A percentile compares a stretch with the other conserved stretches of the same genome.
Evolutionary conservation across 495 filamentous ascomycete species (phyloP).

Genomic region (Talaromyces nanjingensis): DNA sequence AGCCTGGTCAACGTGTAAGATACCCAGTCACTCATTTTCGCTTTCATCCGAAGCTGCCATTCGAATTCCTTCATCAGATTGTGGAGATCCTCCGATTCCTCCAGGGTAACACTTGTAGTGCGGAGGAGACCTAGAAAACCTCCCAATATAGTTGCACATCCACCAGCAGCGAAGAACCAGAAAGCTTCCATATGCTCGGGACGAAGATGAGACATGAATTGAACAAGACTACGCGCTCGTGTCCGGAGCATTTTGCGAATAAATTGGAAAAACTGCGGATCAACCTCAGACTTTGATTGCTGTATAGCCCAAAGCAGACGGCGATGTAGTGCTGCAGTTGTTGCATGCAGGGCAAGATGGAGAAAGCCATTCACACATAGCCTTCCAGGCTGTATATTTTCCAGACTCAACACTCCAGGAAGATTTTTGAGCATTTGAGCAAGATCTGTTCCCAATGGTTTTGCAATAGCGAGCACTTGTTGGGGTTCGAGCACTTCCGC

Average conservation of each 20-base stretch:
- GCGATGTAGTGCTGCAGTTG: conserved; percentile 78
- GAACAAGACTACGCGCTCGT: background rate
- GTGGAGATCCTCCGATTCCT: conserved; percentile 2
- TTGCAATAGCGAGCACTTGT: conserved; percentile 64
- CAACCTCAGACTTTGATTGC: conserved; percentile 14
- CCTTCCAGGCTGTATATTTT: conserved; percentile 33
- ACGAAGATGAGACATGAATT: conserved; percentile 1
- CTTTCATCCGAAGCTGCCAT: conserved; percentile 7
- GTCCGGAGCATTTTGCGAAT: conserved; percentile 3
- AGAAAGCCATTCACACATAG: conserved; percentile 64
- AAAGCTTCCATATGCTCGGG: conserved; percentile 9
- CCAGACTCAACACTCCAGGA: conserved; percentile 61
- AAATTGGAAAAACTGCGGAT: conserved; percentile 49
- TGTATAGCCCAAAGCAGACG: conserved; percentile 67
- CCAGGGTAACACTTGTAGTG: background rate
- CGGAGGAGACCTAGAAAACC: conserved; percentile 4
- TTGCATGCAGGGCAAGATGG: conserved; percentile 77
- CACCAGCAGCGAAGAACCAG: conserved; percentile 11
- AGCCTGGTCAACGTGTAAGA: conserved; percentile 4
- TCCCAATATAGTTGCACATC: conserved; percentile 2
- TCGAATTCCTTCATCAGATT: conserved; percentile 4
- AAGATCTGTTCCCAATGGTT: conserved; percentile 75
- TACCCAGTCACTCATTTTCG: conserved; percentile 6
- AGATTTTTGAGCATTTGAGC: conserved; percentile 72
- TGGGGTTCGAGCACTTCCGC: conserved; percentile 36